These are phyloP conservation scores for Plasmopara muralis DNA, from an alignment of 352 stramenopile species.

Conservation along the genomic window DNA sequence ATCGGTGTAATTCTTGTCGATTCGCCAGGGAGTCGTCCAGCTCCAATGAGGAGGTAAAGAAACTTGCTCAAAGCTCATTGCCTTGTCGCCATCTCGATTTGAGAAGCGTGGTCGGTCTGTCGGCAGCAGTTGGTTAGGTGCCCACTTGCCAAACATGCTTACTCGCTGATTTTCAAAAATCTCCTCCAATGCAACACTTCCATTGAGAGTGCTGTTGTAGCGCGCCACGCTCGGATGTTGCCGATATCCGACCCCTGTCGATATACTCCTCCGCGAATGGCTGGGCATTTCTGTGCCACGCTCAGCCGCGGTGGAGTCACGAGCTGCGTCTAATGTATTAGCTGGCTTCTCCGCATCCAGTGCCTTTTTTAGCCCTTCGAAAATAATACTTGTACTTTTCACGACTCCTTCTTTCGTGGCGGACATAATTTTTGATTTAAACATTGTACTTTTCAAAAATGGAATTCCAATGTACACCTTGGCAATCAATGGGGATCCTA, in stretches of 20 bases:
- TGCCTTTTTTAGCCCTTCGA: conserved; percentile 44
- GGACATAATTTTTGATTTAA: conserved; percentile 79
- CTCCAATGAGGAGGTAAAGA: conserved; percentile 67
- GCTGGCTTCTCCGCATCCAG: conserved; percentile 23
- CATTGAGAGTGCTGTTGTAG: conserved; percentile 65
- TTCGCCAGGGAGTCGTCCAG: conserved; percentile 81
- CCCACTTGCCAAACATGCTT: conserved; percentile 85
- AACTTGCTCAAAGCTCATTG: conserved; percentile 76
- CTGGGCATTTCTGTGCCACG: conserved; percentile 1
- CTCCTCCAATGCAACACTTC: conserved; percentile 73
- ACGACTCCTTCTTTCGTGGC: conserved; percentile 55
- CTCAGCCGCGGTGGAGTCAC: conserved; percentile 1
- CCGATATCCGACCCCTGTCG: conserved; percentile 9
- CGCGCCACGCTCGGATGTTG: conserved; percentile 33
- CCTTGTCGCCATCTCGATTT: conserved; percentile 71
- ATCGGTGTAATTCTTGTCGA: conserved; percentile 85
- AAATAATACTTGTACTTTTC: conserved; percentile 51
- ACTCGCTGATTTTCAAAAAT: conserved; percentile 87
- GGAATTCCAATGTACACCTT: conserved; percentile 63
- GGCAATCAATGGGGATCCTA: conserved; percentile 29
- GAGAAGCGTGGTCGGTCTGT: conserved; percentile 77
- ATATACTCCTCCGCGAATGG: conserved; percentile 15
- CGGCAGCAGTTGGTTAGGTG: conserved; percentile 72
- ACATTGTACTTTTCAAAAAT: conserved; percentile 83
- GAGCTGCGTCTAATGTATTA: conserved; percentile 6